phyloP scores from a whole-genome alignment of 1,139 yeast species.

The Blastobotrys malaysiensis region DNA sequence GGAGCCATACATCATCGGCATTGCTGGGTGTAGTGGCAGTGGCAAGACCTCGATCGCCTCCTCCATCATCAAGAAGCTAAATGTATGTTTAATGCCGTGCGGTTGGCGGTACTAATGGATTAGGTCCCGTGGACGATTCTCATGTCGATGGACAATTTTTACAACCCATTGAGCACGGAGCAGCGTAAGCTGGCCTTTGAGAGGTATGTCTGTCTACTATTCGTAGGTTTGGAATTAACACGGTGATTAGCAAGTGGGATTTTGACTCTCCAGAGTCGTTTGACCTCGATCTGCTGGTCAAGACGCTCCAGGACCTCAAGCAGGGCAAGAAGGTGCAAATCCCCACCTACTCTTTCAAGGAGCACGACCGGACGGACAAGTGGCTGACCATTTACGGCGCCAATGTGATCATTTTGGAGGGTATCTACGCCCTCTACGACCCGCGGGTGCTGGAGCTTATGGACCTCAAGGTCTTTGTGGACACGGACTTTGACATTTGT shows the following conservation, averaged over 20 bases:
- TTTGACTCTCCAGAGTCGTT: slow-evolving; percentile 82
- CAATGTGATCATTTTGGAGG: slow-evolving; percentile 86
- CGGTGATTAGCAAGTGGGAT: slow-evolving; percentile 54
- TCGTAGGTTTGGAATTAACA: neutral
- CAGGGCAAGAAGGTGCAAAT: slow-evolving; percentile 56
- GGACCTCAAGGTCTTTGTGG: slow-evolving; percentile 86
- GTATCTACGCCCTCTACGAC: slow-evolving; percentile 79
- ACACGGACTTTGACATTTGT: slow-evolving; percentile 89
- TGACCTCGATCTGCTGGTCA: slow-evolving; percentile 67
- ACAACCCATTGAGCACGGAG: slow-evolving; percentile 61
- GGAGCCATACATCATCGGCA: slow-evolving; percentile 89
- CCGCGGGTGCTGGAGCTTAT: slow-evolving; percentile 62
- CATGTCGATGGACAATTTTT: slow-evolving; percentile 85
- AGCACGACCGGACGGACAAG: slow-evolving; percentile 68
- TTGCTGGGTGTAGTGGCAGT: slow-evolving; percentile 92
- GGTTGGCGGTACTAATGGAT: neutral
- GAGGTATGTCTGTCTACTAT: slow-evolving; percentile 4
- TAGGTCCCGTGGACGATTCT: slow-evolving; percentile 96
- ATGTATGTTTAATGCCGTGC: slow-evolving; percentile 21
- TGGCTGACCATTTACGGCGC: slow-evolving; percentile 85
- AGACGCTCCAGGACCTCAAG: slow-evolving; percentile 60
- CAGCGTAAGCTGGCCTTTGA: slow-evolving; percentile 60
- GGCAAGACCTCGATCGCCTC: slow-evolving; percentile 94
- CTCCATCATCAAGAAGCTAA: slow-evolving; percentile 66
- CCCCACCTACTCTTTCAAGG: slow-evolving; percentile 78